Base-by-base conservation (phyloP, 345 rosid genomes). In the Gossypium sturtianum region DNA sequence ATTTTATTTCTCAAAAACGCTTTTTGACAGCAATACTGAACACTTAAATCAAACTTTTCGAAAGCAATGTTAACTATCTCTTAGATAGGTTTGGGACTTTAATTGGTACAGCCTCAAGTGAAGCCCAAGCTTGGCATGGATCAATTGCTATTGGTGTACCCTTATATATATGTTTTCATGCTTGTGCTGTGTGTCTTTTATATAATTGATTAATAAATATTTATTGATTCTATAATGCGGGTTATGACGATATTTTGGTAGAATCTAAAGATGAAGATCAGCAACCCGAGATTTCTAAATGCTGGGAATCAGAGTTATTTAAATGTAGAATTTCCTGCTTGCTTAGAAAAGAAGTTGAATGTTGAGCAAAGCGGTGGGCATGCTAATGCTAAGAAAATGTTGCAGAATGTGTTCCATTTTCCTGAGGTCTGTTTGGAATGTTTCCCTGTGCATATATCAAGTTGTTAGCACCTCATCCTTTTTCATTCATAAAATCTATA, bases 221-320 rank as follows among this genome's bases (percentile, higher is more conserved):
- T 52, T 17, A 9, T 49, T 52, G 25, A 10, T n/a, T 70, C 15
- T 52, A n/a, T 70, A 51, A 54, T 66, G 19, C n/a, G 73, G 48
- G 11, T 71, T 65, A 9, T 74, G 25, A 66, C 8, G 15, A 57
- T 78, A 63, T 75, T 27, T 78, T 70, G 71, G 67, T 94, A 95
- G 99, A 90, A 95, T 77, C 84, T 95, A 83, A 95, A 93, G 86
- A 93, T 95, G 97, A 95, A 90, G 86, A 83, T 91, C 73, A 89
- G 89, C 77, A 83, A 93, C 82, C 97, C 94, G 43, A 90, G 97
- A 83, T 89, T 85, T 80, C 77, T 95, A 48, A 80, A 63, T 78
- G 68, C 87, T 78, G 98, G 87, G 82, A 84, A 77, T 63, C 82
- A 47, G 74, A 88, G 82, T 54, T 87, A 86, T 68, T 76, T 88